phyloP scores from a whole-genome alignment of 2,329 filamentous ascomycete genomes.

The Pestalotiopsis sp. region DNA sequence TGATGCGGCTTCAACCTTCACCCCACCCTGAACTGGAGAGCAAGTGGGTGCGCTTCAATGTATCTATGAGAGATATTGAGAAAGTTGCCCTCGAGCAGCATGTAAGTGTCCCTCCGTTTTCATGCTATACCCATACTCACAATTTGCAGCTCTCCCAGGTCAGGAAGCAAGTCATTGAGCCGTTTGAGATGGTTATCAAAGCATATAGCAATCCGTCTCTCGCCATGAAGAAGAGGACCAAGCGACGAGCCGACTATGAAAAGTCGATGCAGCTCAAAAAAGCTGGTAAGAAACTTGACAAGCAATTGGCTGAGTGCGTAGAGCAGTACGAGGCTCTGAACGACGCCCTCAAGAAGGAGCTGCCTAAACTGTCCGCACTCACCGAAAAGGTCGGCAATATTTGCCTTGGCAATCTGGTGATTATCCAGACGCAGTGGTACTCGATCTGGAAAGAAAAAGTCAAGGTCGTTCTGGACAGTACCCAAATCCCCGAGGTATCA shows the following conservation, averaged over 20 bases:
- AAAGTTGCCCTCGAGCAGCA: conserved; percentile 83
- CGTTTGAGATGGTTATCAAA: conserved; percentile 77
- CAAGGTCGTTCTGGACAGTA: conserved; percentile 70
- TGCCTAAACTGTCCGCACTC: conserved; percentile 79
- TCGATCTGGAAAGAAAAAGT: conserved; percentile 84
- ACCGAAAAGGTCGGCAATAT: conserved; percentile 85
- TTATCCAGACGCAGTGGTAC: conserved; percentile 84
- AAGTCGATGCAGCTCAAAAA: conserved; percentile 78
- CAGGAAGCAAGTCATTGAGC: conserved; percentile 81
- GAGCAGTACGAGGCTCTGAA: conserved; percentile 92
- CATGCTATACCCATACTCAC: conserved; percentile 25
- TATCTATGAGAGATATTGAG: conserved; percentile 84
- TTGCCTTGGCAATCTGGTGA: conserved; percentile 81
- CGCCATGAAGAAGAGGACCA: conserved; percentile 92
- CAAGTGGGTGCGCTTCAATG: conserved; percentile 91
- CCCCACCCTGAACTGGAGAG: conserved; percentile 84
- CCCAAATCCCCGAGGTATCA: conserved; percentile 66
- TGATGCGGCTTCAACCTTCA: conserved; percentile 73
- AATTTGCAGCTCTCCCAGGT: conserved; percentile 61
- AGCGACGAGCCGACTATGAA: conserved; percentile 88
- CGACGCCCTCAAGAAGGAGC: conserved; percentile 88
- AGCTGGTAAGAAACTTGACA: conserved; percentile 82
- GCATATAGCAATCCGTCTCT: conserved; percentile 82
- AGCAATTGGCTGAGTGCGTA: conserved; percentile 80
- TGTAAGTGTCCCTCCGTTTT: conserved; percentile 51